Conservation (phyloP, 1,284 basidiomycete genomes). For the Leccinum variabile region DNA sequence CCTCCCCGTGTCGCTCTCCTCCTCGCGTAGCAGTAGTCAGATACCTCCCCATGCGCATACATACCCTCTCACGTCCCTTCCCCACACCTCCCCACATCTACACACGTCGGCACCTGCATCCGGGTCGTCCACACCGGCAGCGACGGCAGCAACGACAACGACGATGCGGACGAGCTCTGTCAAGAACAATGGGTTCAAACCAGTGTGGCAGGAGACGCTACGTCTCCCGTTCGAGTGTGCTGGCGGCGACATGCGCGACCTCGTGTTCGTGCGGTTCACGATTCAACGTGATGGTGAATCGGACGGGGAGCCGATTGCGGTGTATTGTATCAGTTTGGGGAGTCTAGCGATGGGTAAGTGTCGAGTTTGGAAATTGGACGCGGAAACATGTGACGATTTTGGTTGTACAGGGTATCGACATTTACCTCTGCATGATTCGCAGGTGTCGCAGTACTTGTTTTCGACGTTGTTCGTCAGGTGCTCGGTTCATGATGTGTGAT, state of each 20-base stretch:
- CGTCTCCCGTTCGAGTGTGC: constrained; percentile 72
- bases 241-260: constrained; percentile 68
- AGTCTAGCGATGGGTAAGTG: constrained; percentile 69
- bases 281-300: constrained; percentile 64
- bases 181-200: constrained; percentile 88
- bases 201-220: constrained; percentile 79
- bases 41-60: neutral
- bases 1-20: constrained; percentile 19
- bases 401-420: constrained; percentile 73
- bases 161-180: constrained; percentile 61
- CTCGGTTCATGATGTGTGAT: constrained; percentile 14
- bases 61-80: neutral
- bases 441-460: constrained; percentile 83
- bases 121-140: constrained; percentile 12
- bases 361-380: neutral
- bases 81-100: neutral
- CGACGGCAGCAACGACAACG: constrained; percentile 39
- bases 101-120: constrained; percentile 1
- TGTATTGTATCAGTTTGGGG: constrained; percentile 68
- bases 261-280: constrained; percentile 81
- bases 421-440: constrained; percentile 79
- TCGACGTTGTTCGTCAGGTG: constrained; percentile 80
- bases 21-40: neutral
- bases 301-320: constrained; percentile 65
- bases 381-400: constrained; percentile 8